phyloP scores from a whole-genome alignment of 495 filamentous ascomycete species.

The Chaetomidium leptoderma region DNA sequence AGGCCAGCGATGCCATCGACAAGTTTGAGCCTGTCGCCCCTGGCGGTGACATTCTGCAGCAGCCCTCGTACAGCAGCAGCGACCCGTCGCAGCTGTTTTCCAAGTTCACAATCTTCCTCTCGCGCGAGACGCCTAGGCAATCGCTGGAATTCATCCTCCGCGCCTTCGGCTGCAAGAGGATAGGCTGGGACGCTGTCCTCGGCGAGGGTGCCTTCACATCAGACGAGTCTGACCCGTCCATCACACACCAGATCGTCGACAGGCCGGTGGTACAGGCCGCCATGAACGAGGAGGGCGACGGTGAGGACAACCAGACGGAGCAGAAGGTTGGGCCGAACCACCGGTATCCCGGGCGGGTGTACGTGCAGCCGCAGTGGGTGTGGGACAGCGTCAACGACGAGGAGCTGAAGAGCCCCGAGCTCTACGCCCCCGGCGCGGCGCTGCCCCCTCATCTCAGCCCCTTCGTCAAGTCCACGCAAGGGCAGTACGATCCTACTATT shows the following conservation, averaged over 20 bases:
- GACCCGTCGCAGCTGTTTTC: constrained; percentile 69
- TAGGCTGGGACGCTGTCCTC: constrained; percentile 86
- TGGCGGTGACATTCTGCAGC: constrained; percentile 79
- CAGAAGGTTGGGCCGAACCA: constrained; percentile 52
- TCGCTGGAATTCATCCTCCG: constrained; percentile 91
- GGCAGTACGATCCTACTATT: constrained; percentile 82
- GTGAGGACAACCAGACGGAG: constrained; percentile 53
- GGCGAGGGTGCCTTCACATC: constrained; percentile 90
- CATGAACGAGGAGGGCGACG: constrained; percentile 54
- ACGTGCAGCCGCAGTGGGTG: constrained; percentile 95
- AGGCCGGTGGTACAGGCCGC: constrained; percentile 64
- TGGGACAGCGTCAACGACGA: constrained; percentile 95
- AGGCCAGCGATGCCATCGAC: constrained; percentile 67
- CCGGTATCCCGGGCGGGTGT: constrained; percentile 81
- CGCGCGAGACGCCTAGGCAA: constrained; percentile 85
- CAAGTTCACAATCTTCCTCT: constrained; percentile 85
- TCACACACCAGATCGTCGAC: constrained; percentile 96
- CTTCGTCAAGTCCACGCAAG: constrained; percentile 82
- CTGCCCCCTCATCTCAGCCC: constrained; percentile 93
- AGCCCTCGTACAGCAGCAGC: constrained; percentile 60
- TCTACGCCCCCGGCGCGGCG: constrained; percentile 84
- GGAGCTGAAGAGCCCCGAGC: constrained; percentile 76
- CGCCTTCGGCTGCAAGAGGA: constrained; percentile 90
- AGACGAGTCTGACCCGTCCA: constrained; percentile 76
- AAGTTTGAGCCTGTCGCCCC: constrained; percentile 74